Evolutionary conservation across 768 basidiomycete genomes (phyloP).

Genomic region (Kwoniella shandongensis): DNA sequence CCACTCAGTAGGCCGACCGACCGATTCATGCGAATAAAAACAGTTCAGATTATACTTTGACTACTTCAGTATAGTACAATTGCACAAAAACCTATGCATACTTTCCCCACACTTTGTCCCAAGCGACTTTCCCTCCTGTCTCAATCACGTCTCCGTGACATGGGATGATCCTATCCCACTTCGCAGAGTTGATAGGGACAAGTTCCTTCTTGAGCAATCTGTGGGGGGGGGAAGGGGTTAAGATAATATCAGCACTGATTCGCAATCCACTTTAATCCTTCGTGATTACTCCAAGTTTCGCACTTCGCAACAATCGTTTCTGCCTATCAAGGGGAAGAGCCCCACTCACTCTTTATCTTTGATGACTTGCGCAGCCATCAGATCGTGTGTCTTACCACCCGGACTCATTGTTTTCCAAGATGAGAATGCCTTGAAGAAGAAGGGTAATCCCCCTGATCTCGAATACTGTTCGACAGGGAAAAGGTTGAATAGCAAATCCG

Average conservation of each 20-base stretch:
- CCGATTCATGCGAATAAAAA: no score
- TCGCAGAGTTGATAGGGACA: conserved; percentile 30
- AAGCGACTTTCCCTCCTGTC: conserved; percentile 61
- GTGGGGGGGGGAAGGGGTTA: not conserved
- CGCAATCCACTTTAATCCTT: no score
- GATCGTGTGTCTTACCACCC: conserved; percentile 42
- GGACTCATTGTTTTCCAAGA: conserved; percentile 39
- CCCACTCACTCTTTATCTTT: conserved; percentile 57
- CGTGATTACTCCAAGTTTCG: no score
- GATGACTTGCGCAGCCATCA: conserved; percentile 35
- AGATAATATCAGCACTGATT: no score
- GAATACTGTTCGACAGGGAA: conserved; percentile 70
- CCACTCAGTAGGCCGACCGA: no score
- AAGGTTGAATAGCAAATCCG: conserved; percentile 80
- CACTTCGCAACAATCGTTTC: no score
- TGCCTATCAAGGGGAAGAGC: no score
- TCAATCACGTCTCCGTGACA: conserved; percentile 65
- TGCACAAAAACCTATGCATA: conserved; percentile 27
- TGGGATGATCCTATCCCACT: conserved; percentile 53
- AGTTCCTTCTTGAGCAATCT: conserved; percentile 39
- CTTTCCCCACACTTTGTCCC: conserved; percentile 48
- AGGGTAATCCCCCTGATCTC: conserved; percentile 36
- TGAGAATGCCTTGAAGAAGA: conserved; percentile 28
- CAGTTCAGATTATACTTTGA: no score
- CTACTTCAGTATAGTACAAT: no score